Evolutionary conservation across 805 yeast species (phyloP), one percentile per base, ranked within the genome.

Genomic region (Priceomyces castillae): DNA sequence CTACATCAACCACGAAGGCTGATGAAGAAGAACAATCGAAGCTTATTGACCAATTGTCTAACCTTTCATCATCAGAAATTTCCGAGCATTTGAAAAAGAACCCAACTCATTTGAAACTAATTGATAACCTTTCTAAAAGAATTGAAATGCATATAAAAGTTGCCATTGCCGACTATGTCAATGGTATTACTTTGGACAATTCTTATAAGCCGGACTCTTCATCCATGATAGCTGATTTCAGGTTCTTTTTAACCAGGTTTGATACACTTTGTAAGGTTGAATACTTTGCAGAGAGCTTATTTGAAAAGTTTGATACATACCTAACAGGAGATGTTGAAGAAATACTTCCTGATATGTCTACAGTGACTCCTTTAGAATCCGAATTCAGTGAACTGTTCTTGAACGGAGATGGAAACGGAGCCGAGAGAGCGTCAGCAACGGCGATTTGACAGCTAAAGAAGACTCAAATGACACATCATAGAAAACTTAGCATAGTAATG

Each of bases 331-430:
- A 61, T 37, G 14, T 37, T 20, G 35, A 37, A 31, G 46, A 39
- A 22, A n/a, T 14, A 16, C n/a, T 30, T 28, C 15, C 16, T 6
- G 16, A 17, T 18, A 7, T 15, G 16, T 7, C 23, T 25, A 33
- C 23, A 14, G 41, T 28, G 4, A 46, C 41, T 14, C 34, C 17
- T 3, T 25, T 23, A 18, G 62, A 57, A 11, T 52, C 67, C 1
- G 69, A 66, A 40, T 65, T 62, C 46, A 64, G 53, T 44, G 58
- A 56, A 14, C 61, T 58, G 11, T 63, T 62, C 39, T 50, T 64
- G 15, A 57, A 60, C 31, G 67, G 66, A 4, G 58, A 54, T 15
- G 15, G 10, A 28, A n/a, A 11, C 15, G 15, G 7, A n/a, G n/a
- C n/a, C 9, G 25, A 22, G 9, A 22, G 6, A 7, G 25, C 9